Evolutionary conservation across 495 filamentous ascomycete species (phyloP).

Genomic region (Patellaria atrata): DNA sequence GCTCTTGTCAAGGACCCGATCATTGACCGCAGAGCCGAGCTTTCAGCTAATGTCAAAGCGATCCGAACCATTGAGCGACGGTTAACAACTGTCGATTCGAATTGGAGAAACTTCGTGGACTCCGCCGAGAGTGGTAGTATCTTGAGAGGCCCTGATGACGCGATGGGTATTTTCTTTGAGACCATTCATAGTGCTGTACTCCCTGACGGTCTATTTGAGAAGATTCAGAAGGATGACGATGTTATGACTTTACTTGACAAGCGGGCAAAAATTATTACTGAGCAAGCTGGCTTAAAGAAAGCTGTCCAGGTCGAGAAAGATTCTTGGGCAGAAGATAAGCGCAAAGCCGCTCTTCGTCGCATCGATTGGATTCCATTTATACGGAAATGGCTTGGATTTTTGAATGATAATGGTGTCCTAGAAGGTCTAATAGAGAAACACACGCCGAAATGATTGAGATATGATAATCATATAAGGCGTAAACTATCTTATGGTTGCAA

Average conservation of each 20-base stretch:
- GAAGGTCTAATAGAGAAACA: slow-evolving; percentile 8
- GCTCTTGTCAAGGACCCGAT: slow-evolving; percentile 41
- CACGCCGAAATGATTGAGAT: no score
- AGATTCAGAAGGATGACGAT: slow-evolving; percentile 9
- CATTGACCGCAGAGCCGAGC: slow-evolving; percentile 24
- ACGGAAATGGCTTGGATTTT: slow-evolving; percentile 14
- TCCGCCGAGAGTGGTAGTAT: not conserved
- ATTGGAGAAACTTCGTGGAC: slow-evolving; percentile 19
- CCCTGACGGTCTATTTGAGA: not conserved
- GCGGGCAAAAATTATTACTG: slow-evolving; percentile 7
- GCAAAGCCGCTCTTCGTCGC: slow-evolving; percentile 20
- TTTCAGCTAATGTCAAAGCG: slow-evolving; percentile 35
- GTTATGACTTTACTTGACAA: slow-evolving; percentile 24
- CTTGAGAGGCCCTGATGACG: not conserved
- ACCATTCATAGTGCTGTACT: not conserved
- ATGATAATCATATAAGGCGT: no score
- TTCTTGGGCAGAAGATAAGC: slow-evolving; percentile 14
- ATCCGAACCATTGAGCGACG: slow-evolving; percentile 27
- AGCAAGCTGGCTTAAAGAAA: slow-evolving; percentile 10
- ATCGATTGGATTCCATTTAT: slow-evolving; percentile 24
- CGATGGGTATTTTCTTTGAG: slow-evolving; percentile 4
- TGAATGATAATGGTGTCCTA: slow-evolving; percentile 21
- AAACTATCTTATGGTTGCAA: no score
- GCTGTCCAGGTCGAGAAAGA: slow-evolving; percentile 10
- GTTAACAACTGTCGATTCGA: slow-evolving; percentile 21